These are phyloP conservation scores for Pythium utonaiense DNA, from an alignment of 352 stramenopile species.

Conservation along the genomic window DNA sequence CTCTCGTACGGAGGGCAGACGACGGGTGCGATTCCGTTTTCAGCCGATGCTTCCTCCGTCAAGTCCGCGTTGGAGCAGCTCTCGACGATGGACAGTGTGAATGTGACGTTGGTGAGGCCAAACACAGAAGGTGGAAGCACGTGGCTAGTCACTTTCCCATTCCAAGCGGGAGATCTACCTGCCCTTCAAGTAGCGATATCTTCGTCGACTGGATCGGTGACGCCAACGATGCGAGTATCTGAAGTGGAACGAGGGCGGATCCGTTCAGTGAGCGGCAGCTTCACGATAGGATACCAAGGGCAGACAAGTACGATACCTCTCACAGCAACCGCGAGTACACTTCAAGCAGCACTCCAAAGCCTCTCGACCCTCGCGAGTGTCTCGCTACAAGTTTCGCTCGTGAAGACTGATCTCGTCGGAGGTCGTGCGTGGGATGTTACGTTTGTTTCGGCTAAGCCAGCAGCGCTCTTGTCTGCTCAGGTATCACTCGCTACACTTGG, in stretches of 20 bases:
- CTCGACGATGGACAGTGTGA: background rate
- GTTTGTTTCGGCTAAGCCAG: background rate
- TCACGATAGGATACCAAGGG: background rate
- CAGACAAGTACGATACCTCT: background rate
- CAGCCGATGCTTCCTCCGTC: background rate
- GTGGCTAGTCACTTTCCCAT: background rate
- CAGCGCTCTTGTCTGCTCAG: background rate
- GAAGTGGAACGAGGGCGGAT: background rate
- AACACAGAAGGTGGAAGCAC: background rate
- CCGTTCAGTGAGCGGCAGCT: background rate
- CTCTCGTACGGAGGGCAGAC: background rate
- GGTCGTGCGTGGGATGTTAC: background rate
- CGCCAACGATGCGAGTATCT: background rate
- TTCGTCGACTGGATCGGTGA: background rate
- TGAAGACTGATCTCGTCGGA: background rate
- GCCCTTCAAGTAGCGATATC: background rate
- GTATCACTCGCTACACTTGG: background rate
- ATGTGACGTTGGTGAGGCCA: background rate
- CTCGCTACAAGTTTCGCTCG: background rate
- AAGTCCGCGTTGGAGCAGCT: background rate
- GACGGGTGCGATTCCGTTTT: background rate
- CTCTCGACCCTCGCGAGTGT: background rate
- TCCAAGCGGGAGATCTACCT: background rate
- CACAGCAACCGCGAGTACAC: background rate
- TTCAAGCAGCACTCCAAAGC: background rate